Conservation (phyloP, 495 filamentous ascomycete genomes). For the Podospora tetraspora region DNA sequence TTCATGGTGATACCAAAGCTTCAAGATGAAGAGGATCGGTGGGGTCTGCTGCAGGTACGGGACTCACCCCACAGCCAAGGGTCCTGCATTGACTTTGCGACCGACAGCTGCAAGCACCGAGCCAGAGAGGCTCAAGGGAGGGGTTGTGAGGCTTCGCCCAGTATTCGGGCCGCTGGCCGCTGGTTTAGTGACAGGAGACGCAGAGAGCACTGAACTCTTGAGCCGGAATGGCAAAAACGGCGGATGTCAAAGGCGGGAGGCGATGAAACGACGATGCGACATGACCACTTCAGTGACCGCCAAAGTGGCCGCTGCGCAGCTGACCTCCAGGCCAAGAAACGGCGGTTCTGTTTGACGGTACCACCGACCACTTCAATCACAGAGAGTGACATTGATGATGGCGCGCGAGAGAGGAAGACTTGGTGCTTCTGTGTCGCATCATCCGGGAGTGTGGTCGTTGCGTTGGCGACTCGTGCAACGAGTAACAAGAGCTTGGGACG, state of each 20-base stretch:
- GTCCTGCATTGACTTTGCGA: neutral
- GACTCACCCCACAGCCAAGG: neutral
- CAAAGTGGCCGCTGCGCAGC: neutral
- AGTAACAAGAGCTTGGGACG: neutral
- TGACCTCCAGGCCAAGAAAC: neutral
- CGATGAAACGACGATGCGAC: constrained; percentile 34
- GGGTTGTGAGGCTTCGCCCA: neutral
- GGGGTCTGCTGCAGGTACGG: neutral
- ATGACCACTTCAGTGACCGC: neutral
- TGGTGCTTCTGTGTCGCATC: neutral
- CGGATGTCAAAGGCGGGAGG: constrained; percentile 8
- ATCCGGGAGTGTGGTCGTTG: neutral
- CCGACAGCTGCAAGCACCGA: neutral
- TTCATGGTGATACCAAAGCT: neutral
- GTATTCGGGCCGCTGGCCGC: neutral
- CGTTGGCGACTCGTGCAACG: neutral
- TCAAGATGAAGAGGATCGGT: neutral
- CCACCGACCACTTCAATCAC: neutral
- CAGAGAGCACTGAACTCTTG: neutral
- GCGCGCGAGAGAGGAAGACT: neutral
- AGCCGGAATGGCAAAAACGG: constrained; percentile 1
- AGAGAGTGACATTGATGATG: neutral
- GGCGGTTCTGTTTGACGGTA: neutral
- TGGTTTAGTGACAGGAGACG: neutral
- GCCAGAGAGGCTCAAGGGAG: neutral